Evolutionary conservation across 2,329 filamentous ascomycete genomes (phyloP), one percentile per base, ranked within the genome.

Genomic region (Sarocladium strictum): DNA sequence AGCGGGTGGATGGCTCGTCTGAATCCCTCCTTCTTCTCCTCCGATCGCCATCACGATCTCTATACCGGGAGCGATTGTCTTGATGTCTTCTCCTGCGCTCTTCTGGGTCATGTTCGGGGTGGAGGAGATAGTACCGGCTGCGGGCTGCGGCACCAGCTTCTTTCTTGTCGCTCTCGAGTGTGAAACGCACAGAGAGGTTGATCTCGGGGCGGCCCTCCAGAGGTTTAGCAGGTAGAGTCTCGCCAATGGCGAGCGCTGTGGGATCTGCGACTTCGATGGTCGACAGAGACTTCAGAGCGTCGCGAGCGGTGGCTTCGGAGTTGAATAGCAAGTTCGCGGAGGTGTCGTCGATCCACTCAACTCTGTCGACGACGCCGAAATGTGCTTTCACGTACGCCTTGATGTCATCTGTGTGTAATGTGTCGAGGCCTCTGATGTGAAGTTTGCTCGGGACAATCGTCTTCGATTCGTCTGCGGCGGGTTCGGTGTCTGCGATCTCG

Each of bases 331-430:
- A 76, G 66, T 97, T 97, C 58, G 90, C 90, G 0, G 90, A 93
- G 6, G 83, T 85, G 69, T 99, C 94, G 67, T 97, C 90, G 60
- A 99, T 90, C 94, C 94, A 99, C 72, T 97, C 91, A 59, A 97
- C 77, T 58, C 81, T 79, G 55, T 80, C 74, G 55, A 85, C 75
- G 14, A 70, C 67, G 33, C 77, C 72, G 63, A 81, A 90, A 67
- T 94, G 81, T 58, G 89, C 79, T 49, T 76, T 71, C 9, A 90
- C 82, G 63, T 91, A 97, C 56, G 80, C 76, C 62, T 87, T 86
- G 62, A 97, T 86, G 59, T 96, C 84, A 54, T 84, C 79, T 26
- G 91, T 91, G 29, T 87, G 89, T 66, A 97, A 76, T 41, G 86
- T 83, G 64, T 96, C 87, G 3, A 97, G 79, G 19, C 93, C 93